phyloP scores from a whole-genome alignment of 345 rosid genomes.

The thale cress (Arabidopsis thaliana) region TAIR10.1 NC_003076.8:10004501-10005000 shows the following conservation, averaged over 20 bases:
- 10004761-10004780: constrained; percentile 95
- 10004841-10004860: constrained; percentile 1
- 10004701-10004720: constrained; percentile 43
- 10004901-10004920: constrained; percentile 8
- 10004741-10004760: constrained; percentile 99
- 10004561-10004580: constrained; percentile 7
- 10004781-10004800: constrained; percentile 91
- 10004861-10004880: constrained; percentile 27
- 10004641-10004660: constrained; percentile 12
- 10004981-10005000: background rate
- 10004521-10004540: constrained; percentile 13
- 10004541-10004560: constrained; percentile 18
- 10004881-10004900: constrained; percentile 29
- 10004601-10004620: constrained; percentile 38
- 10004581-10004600: constrained; percentile 42
- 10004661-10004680: constrained; percentile 30
- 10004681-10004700: constrained; percentile 27
- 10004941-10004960: background rate
- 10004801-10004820: constrained; percentile 94
- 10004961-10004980: constrained; percentile 14
- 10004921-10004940: background rate
- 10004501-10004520: constrained; percentile 14
- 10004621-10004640: constrained; percentile 1
- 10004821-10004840: constrained; percentile 57
- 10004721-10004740: constrained; percentile 93